Base-by-base conservation (phyloP, 257 asterid genomes). In the Schizonepeta tenuifolia region DNA sequence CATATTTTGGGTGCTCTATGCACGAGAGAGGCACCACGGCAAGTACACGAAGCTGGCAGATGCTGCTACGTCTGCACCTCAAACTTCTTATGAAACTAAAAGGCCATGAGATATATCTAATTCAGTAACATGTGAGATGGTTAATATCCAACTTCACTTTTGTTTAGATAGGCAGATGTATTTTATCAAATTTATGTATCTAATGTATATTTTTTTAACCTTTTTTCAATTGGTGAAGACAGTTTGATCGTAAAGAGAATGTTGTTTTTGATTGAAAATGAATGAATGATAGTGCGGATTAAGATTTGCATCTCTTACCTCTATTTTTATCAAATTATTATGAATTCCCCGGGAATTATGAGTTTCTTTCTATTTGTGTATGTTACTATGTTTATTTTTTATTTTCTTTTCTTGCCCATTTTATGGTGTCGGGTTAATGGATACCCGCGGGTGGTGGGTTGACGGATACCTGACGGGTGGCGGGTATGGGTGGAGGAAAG, bases 1-100 rank as follows among this genome's bases (percentile, higher is more conserved):
- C 76, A 78, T 92, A 40, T 80, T 89, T n/a, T 95, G 99, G 99
- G 87, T 88, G 70, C 71, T 95, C 13, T 90, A 92, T 6, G 92
- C 97, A 6, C 80, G 97, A 68, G 98, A 90, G 76, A 87, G 96
- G 85, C 93, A 91, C 2, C 98, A 95, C 76, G 78, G 98, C 60
- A 92, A 89, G 36, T 88, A 88, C 54, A 86, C 98, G 7, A 87
- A 88, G 83, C 86, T 86, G 15, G 86, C 60, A 1, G 91, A 88
- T 65, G 84, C 38, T 60, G 84, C 89, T 63, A 74, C 78, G 68
- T 76, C 87, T 12, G 75, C 26, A 47, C 54, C 65, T 70, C 90
- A 73, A 70, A 60, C 68, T 28, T 60, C 97, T 6, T 66, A 31
- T 0, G 83, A 75, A 28, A 67, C 73, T 35, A 82, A 86, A 79